Percentiles rank a stretch among this genome's conserved stretches.
These are phyloP conservation scores for Solanum rostratum DNA, from an alignment of 257 asterid species.

Conservation along the genomic window DNA sequence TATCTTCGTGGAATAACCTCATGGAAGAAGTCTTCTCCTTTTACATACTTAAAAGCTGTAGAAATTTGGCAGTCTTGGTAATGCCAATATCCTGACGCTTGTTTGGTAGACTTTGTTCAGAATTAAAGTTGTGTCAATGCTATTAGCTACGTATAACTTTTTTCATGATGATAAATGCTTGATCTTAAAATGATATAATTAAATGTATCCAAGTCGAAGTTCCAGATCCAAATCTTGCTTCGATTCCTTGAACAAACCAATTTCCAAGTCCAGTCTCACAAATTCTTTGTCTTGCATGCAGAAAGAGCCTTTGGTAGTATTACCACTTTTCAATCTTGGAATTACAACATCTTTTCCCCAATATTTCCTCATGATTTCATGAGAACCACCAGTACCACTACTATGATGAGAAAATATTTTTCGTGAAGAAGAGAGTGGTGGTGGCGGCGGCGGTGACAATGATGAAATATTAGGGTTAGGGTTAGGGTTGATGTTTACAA, in stretches of 20 bases:
- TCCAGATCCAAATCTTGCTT: conserved; percentile 76
- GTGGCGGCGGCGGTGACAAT: not conserved
- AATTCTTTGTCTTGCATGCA: not conserved
- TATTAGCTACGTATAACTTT: not conserved
- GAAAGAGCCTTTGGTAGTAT: not conserved
- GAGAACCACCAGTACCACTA: conserved; percentile 1
- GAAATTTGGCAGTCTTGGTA: not conserved
- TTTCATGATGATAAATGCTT: not conserved
- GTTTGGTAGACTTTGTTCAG: not conserved
- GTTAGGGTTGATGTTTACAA: conserved; percentile 36
- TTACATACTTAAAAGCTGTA: not conserved
- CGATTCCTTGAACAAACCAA: conserved; percentile 20
- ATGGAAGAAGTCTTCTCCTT: not conserved
- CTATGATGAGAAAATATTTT: conserved; percentile 14
- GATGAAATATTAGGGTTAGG: conserved; percentile 28
- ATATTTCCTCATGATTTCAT: not conserved
- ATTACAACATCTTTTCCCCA: not conserved
- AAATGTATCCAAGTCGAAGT: conserved; percentile 68
- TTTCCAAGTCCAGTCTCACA: conserved; percentile 61
- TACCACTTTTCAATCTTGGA: not conserved
- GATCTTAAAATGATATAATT: not conserved
- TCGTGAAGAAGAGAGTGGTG: conserved; percentile 16
- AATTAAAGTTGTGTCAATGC: not conserved
- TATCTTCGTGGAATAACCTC: not conserved
- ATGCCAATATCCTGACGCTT: not conserved